Evolutionary conservation across 202 grass and related monocot species (phyloP), one percentile per base, ranked within the genome.

Genomic region (Sporobolus alterniflorus): DNA sequence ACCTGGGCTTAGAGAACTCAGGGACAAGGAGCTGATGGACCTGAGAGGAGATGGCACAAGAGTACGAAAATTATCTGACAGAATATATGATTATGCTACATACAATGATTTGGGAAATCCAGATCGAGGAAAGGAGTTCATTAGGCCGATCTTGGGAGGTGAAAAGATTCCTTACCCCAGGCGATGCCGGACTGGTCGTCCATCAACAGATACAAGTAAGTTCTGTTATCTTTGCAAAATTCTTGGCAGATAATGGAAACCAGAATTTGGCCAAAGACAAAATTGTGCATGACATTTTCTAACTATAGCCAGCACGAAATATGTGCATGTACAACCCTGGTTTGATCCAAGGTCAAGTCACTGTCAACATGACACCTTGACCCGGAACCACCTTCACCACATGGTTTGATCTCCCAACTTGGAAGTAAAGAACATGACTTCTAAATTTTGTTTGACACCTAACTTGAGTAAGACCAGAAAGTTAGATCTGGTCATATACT

Each of bases 21-120:
- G 96, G 52, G 88, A 96, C 57, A 90, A 96, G 81, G 96, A 94
- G 73, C 74, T 99, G 21, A 90, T 69, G 56, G 89, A 96, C 55
- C 82, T 96, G 31, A 89, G 85, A 75, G 96, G 96, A 67, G 91
- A 99, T 62, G 89, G 93, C 39, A 93, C 81, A 51, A 93, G 96
- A 42, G 80, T 89, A 64, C 75, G 96, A 34, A 96, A 92, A 78
- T 32, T 90, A 66, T 94, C 91, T 60, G 96, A 99, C 79, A 87
- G 93, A 51, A 86, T 92, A 52, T 99, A 94, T 79, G 96, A 99
- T 76, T 99, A 96, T 44, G 91, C 93, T 2, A 86, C 31, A 47
- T 99, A 99, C 56, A 92, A 99, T 90, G 96, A 99, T 90, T 82
- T 99, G 85, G 96, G 96, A 18, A 99, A 96, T 80, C 93, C 93